phyloP scores from a whole-genome alignment of 2,329 filamentous ascomycete species.

The Cladophialophora bantiana region DNA sequence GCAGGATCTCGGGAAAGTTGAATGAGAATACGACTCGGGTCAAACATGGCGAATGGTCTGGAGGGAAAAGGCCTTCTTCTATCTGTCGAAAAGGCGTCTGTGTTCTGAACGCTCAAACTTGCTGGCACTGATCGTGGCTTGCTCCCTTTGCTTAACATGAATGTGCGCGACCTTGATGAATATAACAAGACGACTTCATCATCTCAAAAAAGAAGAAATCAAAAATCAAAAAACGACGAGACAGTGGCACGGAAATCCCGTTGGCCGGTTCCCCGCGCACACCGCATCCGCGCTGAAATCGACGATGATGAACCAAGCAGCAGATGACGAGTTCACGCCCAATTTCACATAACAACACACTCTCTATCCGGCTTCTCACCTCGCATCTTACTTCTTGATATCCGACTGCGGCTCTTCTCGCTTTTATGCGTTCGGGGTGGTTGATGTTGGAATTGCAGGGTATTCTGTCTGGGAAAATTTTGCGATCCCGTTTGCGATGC shows the following conservation, averaged over 20 bases:
- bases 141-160: not conserved
- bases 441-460: conserved; percentile 17
- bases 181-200: not conserved
- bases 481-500: not conserved
- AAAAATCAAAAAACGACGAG: not conserved
- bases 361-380: conserved; percentile 51
- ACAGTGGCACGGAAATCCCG: not conserved
- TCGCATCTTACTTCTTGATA: conserved; percentile 37
- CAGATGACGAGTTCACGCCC: not conserved
- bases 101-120: not conserved
- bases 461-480: conserved; percentile 10
- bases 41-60: not conserved
- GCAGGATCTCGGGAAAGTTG: too few relatives aligned
- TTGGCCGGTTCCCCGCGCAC: not conserved
- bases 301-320: not conserved
- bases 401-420: conserved; percentile 45
- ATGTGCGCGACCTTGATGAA: not conserved
- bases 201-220: not conserved
- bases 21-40: not conserved
- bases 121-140: not conserved
- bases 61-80: not conserved
- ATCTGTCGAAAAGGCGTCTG: not conserved
- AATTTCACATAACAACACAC: conserved; percentile 51
- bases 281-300: not conserved
- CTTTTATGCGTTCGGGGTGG: conserved; percentile 44